Evolutionary conservation across 2,329 filamentous ascomycete species (phyloP).

Genomic region (Basipetospora sp.): DNA sequence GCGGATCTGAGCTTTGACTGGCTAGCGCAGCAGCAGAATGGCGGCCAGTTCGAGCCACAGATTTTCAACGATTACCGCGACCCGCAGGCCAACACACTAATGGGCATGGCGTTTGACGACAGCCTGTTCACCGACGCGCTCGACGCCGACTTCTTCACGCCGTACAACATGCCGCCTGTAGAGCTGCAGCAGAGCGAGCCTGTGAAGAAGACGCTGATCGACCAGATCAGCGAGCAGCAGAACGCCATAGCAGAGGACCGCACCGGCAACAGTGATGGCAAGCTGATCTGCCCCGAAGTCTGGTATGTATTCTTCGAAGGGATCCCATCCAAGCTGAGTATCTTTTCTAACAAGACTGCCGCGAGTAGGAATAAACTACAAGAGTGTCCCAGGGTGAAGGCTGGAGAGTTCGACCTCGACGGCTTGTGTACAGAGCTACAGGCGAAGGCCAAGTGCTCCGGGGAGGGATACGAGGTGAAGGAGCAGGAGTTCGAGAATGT

Average conservation of each 20-base stretch:
- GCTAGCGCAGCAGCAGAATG: constrained; percentile 65
- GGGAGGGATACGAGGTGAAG: constrained; percentile 76
- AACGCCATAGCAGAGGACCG: constrained; percentile 55
- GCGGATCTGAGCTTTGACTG: constrained; percentile 48
- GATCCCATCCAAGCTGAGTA: no score
- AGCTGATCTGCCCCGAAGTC: constrained; percentile 78
- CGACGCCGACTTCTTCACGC: constrained; percentile 65
- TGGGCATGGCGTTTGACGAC: constrained; percentile 55
- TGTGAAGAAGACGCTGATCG: constrained; percentile 56
- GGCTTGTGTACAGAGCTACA: constrained; percentile 82
- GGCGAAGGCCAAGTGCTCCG: constrained; percentile 89
- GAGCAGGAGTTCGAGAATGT: constrained; percentile 77
- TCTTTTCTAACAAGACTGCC: no score
- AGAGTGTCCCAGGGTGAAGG: constrained; percentile 72
- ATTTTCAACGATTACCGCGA: constrained; percentile 89
- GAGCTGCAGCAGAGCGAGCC: constrained; percentile 10
- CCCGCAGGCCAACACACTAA: constrained; percentile 65
- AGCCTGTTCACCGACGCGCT: constrained; percentile 61
- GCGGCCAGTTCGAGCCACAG: constrained; percentile 76
- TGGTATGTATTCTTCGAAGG: constrained; percentile 56
- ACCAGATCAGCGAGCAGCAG: constrained; percentile 48
- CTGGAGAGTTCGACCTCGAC: constrained; percentile 86
- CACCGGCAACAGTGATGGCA: constrained; percentile 27
- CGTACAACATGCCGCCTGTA: constrained; percentile 51
- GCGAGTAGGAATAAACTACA: constrained; percentile 89